Evolutionary conservation across 2,329 filamentous ascomycete genomes (phyloP).

Genomic region (Arthroderma sp.): DNA sequence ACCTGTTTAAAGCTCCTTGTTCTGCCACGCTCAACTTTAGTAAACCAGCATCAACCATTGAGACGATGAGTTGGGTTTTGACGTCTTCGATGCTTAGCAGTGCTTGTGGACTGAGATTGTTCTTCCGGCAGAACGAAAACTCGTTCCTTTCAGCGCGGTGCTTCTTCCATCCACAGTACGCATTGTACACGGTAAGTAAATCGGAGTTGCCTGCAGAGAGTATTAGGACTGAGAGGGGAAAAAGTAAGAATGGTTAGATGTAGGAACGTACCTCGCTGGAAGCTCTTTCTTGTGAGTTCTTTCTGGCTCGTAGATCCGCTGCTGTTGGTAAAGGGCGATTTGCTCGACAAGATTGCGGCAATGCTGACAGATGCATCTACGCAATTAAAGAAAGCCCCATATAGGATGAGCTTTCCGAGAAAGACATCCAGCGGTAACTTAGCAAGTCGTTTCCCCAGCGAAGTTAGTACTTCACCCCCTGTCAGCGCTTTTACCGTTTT

Average conservation of each 20-base stretch:
- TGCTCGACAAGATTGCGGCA: conserved; percentile 84
- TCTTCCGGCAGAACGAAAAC: conserved; percentile 84
- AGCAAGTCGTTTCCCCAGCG: conserved; percentile 73
- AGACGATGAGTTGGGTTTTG: conserved; percentile 78
- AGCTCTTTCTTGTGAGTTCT: conserved; percentile 63
- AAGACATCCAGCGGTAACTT: conserved; percentile 87
- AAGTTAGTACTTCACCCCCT: conserved; percentile 65
- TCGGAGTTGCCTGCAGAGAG: conserved; percentile 60
- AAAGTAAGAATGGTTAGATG: neutral
- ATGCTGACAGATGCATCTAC: conserved; percentile 84
- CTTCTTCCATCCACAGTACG: conserved; percentile 77
- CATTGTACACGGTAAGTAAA: conserved; percentile 83
- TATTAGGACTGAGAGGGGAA: neutral
- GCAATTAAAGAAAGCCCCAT: conserved; percentile 77
- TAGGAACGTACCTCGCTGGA: conserved; percentile 48
- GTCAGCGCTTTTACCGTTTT: conserved; percentile 88
- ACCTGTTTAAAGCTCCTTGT: conserved; percentile 52
- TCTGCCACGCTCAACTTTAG: conserved; percentile 63
- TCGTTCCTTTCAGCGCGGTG: conserved; percentile 65
- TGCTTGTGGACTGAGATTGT: conserved; percentile 81
- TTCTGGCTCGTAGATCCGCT: conserved; percentile 74
- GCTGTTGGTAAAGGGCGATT: conserved; percentile 80
- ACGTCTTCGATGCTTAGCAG: conserved; percentile 87
- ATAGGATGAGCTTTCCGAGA: conserved; percentile 79
- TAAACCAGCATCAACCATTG: conserved; percentile 75